Evolutionary conservation across 2,329 filamentous ascomycete species (phyloP), one percentile per base, ranked within the genome.

Genomic region (Cladosporium sp.): DNA sequence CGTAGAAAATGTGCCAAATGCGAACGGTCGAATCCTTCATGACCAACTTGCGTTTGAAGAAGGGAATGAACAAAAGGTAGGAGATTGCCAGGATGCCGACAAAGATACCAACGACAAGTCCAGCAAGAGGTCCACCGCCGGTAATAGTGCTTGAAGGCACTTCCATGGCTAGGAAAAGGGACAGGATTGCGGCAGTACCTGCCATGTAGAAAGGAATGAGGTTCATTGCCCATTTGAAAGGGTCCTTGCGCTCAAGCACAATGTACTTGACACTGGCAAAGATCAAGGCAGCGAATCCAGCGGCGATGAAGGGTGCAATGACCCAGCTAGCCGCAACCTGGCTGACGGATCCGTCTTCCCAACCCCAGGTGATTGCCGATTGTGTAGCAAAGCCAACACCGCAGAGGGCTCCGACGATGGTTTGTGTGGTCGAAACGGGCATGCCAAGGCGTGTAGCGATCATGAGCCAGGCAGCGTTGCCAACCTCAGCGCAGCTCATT

Each of bases 21-120:
- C 82, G 82, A 66, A 90, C 77, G 71, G 85, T 76, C 84, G 86
- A 84, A 77, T 90, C 86, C 68, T 88, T 81, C 76, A 83, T 77
- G 75, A 89, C 76, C 69, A 90, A 79, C 53, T 84, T 80, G 64
- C 84, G 81, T 74, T 88, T 83, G 65, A 89, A 72, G 79, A 83
- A 89, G 2, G 86, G 86, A 21, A 88, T 79, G 66, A 89, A 82
- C 75, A 87, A 87, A 66, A 84, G 65, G 63, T 73, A 73, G 67
- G 84, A 75, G 16, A 88, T 68, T 5, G 83, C 68, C n/a, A 77
- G 81, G 65, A 83, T 84, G 28, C 67, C 84, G 23, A 78, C 80
- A 66, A 84, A 84, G 25, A 82, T 78, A 48, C 82, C 85, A 36
- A 88, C 75, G 28, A 87, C 85, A 63, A 82, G 80, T 59, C 85